phyloP scores from a whole-genome alignment of 2,329 filamentous ascomycete species.

The Lecanicillium sp. region DNA sequence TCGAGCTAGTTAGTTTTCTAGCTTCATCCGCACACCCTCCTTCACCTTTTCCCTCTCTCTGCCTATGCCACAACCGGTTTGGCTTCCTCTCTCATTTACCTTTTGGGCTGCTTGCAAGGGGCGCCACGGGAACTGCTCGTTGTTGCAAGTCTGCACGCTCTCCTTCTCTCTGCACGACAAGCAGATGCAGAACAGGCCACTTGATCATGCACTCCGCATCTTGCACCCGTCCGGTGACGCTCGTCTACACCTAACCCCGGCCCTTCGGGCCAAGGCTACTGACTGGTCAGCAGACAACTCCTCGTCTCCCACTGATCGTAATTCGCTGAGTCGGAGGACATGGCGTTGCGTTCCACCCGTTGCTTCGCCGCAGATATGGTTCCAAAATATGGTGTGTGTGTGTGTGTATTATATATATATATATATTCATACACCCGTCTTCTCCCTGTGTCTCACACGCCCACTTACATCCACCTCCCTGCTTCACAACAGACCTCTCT shows the following conservation, averaged over 20 bases:
- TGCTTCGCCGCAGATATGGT: background rate
- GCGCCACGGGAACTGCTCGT: too few species aligned
- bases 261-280: background rate
- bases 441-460: conserved; percentile 1
- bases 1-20: background rate
- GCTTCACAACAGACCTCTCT: background rate
- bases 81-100: background rate
- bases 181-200: conserved; percentile 2
- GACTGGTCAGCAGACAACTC: background rate
- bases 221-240: conserved; percentile 1
- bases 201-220: conserved; percentile 5
- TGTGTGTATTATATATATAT: too few species aligned
- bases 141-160: background rate
- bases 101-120: background rate
- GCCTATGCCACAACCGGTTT: background rate
- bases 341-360: background rate
- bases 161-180: background rate
- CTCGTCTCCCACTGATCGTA: background rate
- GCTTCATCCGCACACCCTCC: background rate
- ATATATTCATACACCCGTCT: too few species aligned
- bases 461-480: background rate
- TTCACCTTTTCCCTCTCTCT: background rate
- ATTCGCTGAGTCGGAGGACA: background rate
- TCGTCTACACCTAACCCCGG: background rate
- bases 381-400: background rate